These are phyloP conservation scores for Perilla frutescens DNA, from an alignment of 257 asterid genomes.

Conservation along the genomic window DNA sequence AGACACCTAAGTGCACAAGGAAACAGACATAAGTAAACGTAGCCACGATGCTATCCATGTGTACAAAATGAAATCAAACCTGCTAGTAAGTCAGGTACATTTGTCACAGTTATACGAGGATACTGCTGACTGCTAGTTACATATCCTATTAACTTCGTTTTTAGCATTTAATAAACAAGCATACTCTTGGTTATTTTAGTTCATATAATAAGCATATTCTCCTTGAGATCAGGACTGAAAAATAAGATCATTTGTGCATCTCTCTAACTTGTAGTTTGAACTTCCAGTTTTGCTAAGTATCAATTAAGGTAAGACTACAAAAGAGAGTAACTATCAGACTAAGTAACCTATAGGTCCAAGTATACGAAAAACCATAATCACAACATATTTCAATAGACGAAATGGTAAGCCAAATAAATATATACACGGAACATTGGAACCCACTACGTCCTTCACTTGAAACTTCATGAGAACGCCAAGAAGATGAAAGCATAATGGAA, in stretches of 20 bases:
- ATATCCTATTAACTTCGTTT: background rate
- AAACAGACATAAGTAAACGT: background rate
- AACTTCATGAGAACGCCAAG: constrained; percentile 22
- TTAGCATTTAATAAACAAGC: constrained; percentile 6
- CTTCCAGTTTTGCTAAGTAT: background rate
- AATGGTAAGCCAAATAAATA: background rate
- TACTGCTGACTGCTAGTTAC: background rate
- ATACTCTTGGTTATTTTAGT: background rate
- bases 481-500: constrained; percentile 13
- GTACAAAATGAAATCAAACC: background rate
- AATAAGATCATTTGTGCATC: constrained; percentile 11
- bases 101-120: constrained; percentile 2
- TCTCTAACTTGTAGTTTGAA: constrained; percentile 2
- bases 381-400: background rate
- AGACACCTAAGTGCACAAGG: constrained; percentile 13
- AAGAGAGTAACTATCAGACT: background rate
- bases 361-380: background rate
- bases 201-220: constrained; percentile 17
- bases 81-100: background rate
- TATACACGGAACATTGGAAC: background rate
- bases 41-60: background rate
- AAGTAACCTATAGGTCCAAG: constrained; percentile 16
- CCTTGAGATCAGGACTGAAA: background rate
- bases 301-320: constrained; percentile 1
- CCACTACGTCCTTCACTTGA: constrained; percentile 19